Percentiles rank a stretch among this genome's conserved stretches.
phyloP scores from a whole-genome alignment of 108 stramenopile genomes.

The Cylindrotheca closterium region DNA sequence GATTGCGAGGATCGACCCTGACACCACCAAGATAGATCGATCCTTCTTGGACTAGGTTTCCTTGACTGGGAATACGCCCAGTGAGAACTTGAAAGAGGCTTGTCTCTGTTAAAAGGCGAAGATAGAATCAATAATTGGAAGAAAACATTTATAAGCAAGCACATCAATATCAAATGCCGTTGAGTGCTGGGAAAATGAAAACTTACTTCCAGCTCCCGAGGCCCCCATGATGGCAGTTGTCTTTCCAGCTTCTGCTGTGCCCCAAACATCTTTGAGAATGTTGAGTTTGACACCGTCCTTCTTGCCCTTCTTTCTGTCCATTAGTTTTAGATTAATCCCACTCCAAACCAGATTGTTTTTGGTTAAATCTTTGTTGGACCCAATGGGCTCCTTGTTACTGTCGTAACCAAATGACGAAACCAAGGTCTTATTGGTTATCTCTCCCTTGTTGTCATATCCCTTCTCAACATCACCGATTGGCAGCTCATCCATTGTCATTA shows the following conservation, averaged over 20 bases:
- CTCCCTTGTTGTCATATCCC: too few relatives aligned
- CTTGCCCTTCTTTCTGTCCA: slow-evolving; percentile 11
- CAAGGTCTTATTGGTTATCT: too few relatives aligned
- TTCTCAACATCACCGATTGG: neutral
- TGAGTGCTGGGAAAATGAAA: too few relatives aligned
- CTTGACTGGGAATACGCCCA: slow-evolving; percentile 32
- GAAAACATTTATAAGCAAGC: too few relatives aligned
- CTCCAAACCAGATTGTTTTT: too few relatives aligned
- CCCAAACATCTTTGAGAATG: slow-evolving; percentile 45
- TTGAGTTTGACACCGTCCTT: slow-evolving; percentile 10
- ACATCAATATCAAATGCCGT: too few relatives aligned
- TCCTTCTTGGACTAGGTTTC: slow-evolving; percentile 25
- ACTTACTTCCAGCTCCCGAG: slow-evolving; percentile 25
- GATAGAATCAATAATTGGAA: too few relatives aligned
- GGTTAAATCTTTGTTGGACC: neutral
- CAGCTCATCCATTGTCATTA: neutral
- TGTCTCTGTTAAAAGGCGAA: slow-evolving; percentile 38
- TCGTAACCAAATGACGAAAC: too few relatives aligned
- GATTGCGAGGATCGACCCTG: slow-evolving; percentile 45
- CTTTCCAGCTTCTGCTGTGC: slow-evolving; percentile 39
- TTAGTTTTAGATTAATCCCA: slow-evolving; percentile 9
- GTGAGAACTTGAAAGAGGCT: slow-evolving; percentile 65
- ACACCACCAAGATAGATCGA: slow-evolving; percentile 37
- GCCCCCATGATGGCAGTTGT: slow-evolving; percentile 61
- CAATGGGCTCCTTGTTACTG: too few relatives aligned